Evolutionary conservation across 2,329 filamentous ascomycete species (phyloP), one percentile per base, ranked within the genome.

Genomic region (Aschersonia sp.): DNA sequence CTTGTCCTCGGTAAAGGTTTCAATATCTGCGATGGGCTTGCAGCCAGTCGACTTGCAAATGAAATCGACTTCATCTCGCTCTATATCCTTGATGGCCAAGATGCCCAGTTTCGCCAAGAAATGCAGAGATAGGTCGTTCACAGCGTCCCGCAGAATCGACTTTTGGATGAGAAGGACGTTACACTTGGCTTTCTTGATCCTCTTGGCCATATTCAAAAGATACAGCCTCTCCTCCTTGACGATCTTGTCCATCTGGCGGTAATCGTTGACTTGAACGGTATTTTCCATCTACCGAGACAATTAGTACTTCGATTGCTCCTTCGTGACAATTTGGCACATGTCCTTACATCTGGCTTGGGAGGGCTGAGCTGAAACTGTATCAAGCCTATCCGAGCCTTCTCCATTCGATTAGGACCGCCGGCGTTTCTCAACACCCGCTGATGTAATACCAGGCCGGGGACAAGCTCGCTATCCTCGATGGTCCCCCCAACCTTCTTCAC

Each of bases 201-300:
- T 98, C 80, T 98, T 97, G 63, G 94, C 89, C 80, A 98, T 86
- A 74, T 97, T 97, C 50, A 98, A 78, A 54, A 98, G 80, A 69
- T 98, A 98, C 57, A 92, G 86, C 56, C 92, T 87, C 74, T 98
- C 92, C 71, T 98, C 92, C 72, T 98, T 98, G 58, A 98, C 79
- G 56, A 98, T 98, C 78, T 97, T 98, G 75, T 98, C 92, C 92
- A 98, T 98, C 67, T 98, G 92, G 62, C 92, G 80, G 77, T 98
- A 98, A 73, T 98, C 92, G 68, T 98, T 98, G 61, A 98, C 92
- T 32, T 94, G 84, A 54, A 98, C 97, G 62, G 94, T 92, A 71
- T 98, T 98, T 73, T 98, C 92, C 92, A 98, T 98, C 81, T 88
- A 29, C 9, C 20, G 43, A 57, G 5, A 35, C 10, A 41, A 20